phyloP scores from a whole-genome alignment of 768 basidiomycete species.

The Holtermanniella nyarrowii region DNA sequence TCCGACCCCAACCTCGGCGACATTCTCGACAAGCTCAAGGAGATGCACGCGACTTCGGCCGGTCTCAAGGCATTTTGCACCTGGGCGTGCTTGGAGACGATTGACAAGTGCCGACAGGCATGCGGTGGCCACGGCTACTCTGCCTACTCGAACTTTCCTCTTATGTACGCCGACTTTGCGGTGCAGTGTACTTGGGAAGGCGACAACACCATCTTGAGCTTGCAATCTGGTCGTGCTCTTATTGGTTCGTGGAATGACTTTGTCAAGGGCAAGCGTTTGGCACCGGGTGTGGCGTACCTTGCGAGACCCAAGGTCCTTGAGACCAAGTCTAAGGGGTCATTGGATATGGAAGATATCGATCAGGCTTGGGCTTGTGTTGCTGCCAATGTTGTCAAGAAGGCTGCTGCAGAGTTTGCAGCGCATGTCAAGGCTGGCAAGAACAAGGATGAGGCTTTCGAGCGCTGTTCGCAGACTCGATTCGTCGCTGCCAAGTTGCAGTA shows the following conservation, averaged over 20 bases:
- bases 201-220: slow-evolving; percentile 42
- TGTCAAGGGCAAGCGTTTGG: slow-evolving; percentile 37
- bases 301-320: slow-evolving; percentile 32
- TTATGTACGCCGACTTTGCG: slow-evolving; percentile 43
- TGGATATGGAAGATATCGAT: slow-evolving; percentile 41
- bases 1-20: slow-evolving; percentile 39
- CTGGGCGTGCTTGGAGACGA: slow-evolving; percentile 44
- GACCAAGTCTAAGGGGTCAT: slow-evolving; percentile 31
- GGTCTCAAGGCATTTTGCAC: slow-evolving; percentile 46
- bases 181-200: slow-evolving; percentile 45
- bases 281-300: slow-evolving; percentile 43
- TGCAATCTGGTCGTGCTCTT: slow-evolving; percentile 41
- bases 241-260: slow-evolving; percentile 41
- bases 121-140: slow-evolving; percentile 45
- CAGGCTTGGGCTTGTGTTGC: slow-evolving; percentile 42
- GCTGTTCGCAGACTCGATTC: slow-evolving; percentile 42
- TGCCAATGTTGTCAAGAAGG: slow-evolving; percentile 43
- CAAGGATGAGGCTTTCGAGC: slow-evolving; percentile 44
- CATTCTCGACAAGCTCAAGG: slow-evolving; percentile 44
- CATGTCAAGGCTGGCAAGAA: slow-evolving; percentile 37
- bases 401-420: slow-evolving; percentile 38
- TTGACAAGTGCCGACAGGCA: slow-evolving; percentile 44
- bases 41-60: slow-evolving; percentile 45
- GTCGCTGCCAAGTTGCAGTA: slow-evolving; percentile 45
- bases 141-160: slow-evolving; percentile 40